These are phyloP conservation scores for Cercospora sp. DNA, from an alignment of 2,329 filamentous ascomycete species.

Conservation along the genomic window DNA sequence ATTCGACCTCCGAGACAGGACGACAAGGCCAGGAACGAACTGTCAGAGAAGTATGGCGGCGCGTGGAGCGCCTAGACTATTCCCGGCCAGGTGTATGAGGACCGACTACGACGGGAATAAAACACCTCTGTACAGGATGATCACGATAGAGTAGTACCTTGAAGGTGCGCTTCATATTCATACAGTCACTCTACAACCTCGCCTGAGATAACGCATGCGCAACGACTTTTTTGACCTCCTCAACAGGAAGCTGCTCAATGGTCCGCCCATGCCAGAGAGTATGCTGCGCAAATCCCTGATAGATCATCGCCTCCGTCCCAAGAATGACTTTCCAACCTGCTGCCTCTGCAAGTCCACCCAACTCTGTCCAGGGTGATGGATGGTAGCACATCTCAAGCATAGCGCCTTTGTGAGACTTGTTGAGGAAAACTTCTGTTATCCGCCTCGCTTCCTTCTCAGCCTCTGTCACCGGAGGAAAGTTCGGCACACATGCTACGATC, in stretches of 20 bases:
- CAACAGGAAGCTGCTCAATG: slow-evolving; percentile 58
- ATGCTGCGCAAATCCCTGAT: slow-evolving; percentile 68
- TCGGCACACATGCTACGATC: slow-evolving; percentile 72
- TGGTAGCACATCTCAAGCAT: slow-evolving; percentile 85
- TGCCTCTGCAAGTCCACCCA: slow-evolving; percentile 61
- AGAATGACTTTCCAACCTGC: slow-evolving; percentile 72
- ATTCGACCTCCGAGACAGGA: slow-evolving; percentile 61
- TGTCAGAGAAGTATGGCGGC: slow-evolving; percentile 70
- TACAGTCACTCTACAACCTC: slow-evolving; percentile 15
- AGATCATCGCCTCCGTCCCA: slow-evolving; percentile 75
- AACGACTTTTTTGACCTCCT: slow-evolving; percentile 58
- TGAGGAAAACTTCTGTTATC: slow-evolving; percentile 55
- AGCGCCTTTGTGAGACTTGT: slow-evolving; percentile 60
- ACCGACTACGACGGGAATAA: neutral
- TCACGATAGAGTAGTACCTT: no score
- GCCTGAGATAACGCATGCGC: slow-evolving; percentile 36
- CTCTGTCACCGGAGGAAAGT: slow-evolving; percentile 67
- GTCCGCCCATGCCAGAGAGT: slow-evolving; percentile 61
- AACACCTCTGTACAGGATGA: neutral
- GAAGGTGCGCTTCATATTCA: neutral
- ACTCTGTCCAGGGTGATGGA: slow-evolving; percentile 66
- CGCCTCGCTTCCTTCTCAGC: slow-evolving; percentile 62
- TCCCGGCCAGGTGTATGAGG: slow-evolving; percentile 56
- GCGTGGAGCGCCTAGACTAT: slow-evolving; percentile 67
- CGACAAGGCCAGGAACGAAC: slow-evolving; percentile 68